Conservation (phyloP, 1,284 basidiomycete genomes). For the Boletus mariae region DNA sequence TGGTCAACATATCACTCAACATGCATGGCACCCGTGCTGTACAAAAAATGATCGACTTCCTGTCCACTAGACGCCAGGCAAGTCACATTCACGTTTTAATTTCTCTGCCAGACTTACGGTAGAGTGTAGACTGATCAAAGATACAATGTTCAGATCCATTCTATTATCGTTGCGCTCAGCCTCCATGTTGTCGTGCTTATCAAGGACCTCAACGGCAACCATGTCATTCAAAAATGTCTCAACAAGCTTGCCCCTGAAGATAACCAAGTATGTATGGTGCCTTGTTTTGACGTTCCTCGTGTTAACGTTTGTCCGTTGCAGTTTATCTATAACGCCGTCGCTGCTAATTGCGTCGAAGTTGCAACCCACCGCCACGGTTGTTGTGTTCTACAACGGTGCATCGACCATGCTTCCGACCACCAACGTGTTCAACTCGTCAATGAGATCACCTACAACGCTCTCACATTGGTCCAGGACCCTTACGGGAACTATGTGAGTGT, state of each 20-base stretch:
- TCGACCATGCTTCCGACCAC: constrained; percentile 95
- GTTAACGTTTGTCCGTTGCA: constrained; percentile 30
- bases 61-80: constrained; percentile 91
- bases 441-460: constrained; percentile 98
- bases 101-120: constrained; percentile 42
- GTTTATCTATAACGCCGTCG: constrained; percentile 99
- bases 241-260: constrained; percentile 98
- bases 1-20: constrained; percentile 97
- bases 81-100: constrained; percentile 38
- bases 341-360: constrained; percentile 98
- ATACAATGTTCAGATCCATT: constrained; percentile 90
- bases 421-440: constrained; percentile 97
- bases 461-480: constrained; percentile 98
- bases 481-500: constrained; percentile 89
- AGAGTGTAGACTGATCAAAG: constrained; percentile 67
- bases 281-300: neutral
- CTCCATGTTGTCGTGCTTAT: constrained; percentile 98
- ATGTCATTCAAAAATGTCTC: constrained; percentile 99
- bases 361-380: constrained; percentile 99
- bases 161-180: constrained; percentile 94
- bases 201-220: constrained; percentile 99
- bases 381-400: constrained; percentile 97
- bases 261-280: constrained; percentile 71
- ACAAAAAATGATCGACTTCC: constrained; percentile 99
- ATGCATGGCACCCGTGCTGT: constrained; percentile 99